Conservation (phyloP, 2,329 filamentous ascomycete species). For the Ampelomyces quisqualis region DNA sequence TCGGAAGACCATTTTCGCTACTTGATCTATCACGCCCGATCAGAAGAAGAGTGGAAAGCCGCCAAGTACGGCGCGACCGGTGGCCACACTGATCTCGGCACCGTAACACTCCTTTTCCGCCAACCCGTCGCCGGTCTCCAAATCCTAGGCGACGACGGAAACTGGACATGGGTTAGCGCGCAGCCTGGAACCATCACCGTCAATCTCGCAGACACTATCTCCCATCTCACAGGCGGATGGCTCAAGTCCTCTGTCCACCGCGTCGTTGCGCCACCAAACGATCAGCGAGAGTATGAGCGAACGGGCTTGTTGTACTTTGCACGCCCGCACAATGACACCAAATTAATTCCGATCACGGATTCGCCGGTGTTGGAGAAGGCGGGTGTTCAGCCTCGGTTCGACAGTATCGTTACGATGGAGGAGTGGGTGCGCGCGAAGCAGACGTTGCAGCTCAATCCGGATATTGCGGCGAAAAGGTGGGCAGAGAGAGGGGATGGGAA, state of each 20-base stretch:
- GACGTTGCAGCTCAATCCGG: conserved; percentile 27
- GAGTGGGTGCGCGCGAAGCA: conserved; percentile 30
- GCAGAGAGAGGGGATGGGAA: conserved; percentile 27
- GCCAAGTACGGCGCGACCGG: conserved; percentile 47
- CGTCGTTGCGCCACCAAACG: conserved; percentile 52
- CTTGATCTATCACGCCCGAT: conserved; percentile 59
- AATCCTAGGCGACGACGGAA: conserved; percentile 47
- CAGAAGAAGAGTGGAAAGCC: conserved; percentile 49
- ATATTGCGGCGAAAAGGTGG: conserved; percentile 26
- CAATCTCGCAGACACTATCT: conserved; percentile 46
- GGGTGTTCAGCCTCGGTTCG: conserved; percentile 41
- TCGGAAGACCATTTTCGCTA: conserved; percentile 64
- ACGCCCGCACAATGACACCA: conserved; percentile 44
- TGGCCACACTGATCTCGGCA: conserved; percentile 60
- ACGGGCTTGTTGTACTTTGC: conserved; percentile 56
- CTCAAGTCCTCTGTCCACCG: conserved; percentile 54
- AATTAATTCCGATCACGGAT: conserved; percentile 44
- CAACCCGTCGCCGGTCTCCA: conserved; percentile 61
- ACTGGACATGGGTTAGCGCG: conserved; percentile 48
- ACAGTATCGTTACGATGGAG: conserved; percentile 47
- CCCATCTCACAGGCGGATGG: conserved; percentile 45
- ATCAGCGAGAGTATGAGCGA: conserved; percentile 53
- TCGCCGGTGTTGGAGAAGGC: conserved; percentile 39
- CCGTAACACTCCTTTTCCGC: conserved; percentile 59
- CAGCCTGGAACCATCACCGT: conserved; percentile 46